A percentile compares a stretch with the other conserved stretches of the same genome.
phyloP scores from a whole-genome alignment of 768 basidiomycete species.

The Amanita pseudoporphyria region DNA sequence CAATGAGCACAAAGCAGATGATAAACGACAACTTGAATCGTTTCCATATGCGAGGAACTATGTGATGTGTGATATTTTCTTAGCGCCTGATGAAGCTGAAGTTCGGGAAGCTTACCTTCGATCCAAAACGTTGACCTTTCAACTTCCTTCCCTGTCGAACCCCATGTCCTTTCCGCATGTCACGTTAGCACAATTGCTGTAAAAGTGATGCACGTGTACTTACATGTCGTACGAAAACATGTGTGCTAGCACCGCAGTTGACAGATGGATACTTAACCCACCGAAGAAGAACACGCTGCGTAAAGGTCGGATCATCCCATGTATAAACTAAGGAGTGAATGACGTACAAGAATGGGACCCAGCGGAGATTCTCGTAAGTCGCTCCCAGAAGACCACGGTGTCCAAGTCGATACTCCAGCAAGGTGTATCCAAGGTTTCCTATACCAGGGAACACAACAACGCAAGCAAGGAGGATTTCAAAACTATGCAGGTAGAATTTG shows the following conservation, averaged over 20 bases:
- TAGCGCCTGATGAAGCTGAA: background rate
- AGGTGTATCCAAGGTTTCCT: conserved; percentile 64
- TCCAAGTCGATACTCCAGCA: conserved; percentile 72
- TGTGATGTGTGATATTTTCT: conserved; percentile 2
- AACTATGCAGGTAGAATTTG: conserved; percentile 68
- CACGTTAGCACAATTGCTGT: conserved; percentile 5
- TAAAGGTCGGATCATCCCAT: background rate
- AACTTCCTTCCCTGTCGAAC: conserved; percentile 67
- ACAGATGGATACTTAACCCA: conserved; percentile 64
- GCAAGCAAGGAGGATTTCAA: conserved; percentile 73
- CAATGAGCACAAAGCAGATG: conserved; percentile 48
- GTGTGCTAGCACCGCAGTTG: conserved; percentile 57
- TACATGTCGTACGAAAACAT: conserved; percentile 56
- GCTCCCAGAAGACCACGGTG: conserved; percentile 39
- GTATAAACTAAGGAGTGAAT: background rate
- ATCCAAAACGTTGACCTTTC: conserved; percentile 85
- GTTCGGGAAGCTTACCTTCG: conserved; percentile 33
- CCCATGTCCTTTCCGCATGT: conserved; percentile 35
- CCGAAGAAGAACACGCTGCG: conserved; percentile 67
- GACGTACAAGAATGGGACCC: conserved; percentile 68
- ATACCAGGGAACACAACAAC: conserved; percentile 70
- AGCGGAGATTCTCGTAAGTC: conserved; percentile 47
- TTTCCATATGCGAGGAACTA: conserved; percentile 70
- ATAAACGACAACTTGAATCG: conserved; percentile 71
- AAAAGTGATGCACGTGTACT: conserved; percentile 9